Evolutionary conservation across 1,284 basidiomycete genomes (phyloP).

Genomic region (Schizophyllum commune): DNA sequence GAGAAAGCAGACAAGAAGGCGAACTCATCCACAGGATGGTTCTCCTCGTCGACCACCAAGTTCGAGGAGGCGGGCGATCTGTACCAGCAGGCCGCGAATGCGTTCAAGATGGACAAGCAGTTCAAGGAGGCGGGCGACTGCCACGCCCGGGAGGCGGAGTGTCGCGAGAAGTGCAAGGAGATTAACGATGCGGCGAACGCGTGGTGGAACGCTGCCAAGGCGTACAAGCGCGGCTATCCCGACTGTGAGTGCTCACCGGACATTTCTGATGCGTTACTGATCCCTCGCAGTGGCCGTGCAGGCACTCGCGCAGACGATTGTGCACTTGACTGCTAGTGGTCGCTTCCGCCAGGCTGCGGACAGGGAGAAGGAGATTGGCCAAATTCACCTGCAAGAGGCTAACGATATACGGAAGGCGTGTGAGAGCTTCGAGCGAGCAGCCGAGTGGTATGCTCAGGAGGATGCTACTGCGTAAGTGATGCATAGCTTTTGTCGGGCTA

Average conservation of each 20-base stretch:
- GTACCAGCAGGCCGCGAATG: slow-evolving; percentile 91
- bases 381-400: slow-evolving; percentile 80
- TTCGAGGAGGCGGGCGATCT: slow-evolving; percentile 93
- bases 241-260: slow-evolving; percentile 49
- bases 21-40: slow-evolving; percentile 78
- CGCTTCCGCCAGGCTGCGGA: slow-evolving; percentile 98
- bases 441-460: slow-evolving; percentile 97
- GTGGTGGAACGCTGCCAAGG: slow-evolving; percentile 95
- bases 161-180: slow-evolving; percentile 81
- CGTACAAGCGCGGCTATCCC: slow-evolving; percentile 83
- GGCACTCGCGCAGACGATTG: slow-evolving; percentile 82
- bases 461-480: slow-evolving; percentile 83
- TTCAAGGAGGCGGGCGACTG: slow-evolving; percentile 89
- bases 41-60: slow-evolving; percentile 72
- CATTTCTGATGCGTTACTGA: slow-evolving; percentile 8
- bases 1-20: slow-evolving; percentile 93
- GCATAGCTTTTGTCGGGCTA: slow-evolving; percentile 15
- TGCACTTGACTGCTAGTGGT: slow-evolving; percentile 77
- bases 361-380: slow-evolving; percentile 93
- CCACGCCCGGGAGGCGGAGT: slow-evolving; percentile 86
- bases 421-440: slow-evolving; percentile 88
- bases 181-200: slow-evolving; percentile 91
- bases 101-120: slow-evolving; percentile 90
- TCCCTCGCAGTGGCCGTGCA: slow-evolving; percentile 73
- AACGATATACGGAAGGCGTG: slow-evolving; percentile 76